A percentile compares a stretch with the other conserved stretches of the same genome.
Evolutionary conservation across 2,329 filamentous ascomycete species (phyloP).

Genomic region (Xylariales sp.): DNA sequence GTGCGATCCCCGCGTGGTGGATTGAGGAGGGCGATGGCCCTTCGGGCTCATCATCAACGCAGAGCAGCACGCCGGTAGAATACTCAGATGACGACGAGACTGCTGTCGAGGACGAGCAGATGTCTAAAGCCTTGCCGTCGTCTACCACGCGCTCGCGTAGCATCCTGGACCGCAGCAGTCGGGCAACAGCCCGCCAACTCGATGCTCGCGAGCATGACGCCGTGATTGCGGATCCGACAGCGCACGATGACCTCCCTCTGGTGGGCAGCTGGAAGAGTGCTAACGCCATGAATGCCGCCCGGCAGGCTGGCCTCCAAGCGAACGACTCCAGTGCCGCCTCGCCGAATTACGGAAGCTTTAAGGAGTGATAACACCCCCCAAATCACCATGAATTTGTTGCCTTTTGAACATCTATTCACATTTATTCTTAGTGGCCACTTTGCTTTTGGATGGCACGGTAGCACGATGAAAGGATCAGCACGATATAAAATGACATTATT

Average conservation of each 20-base stretch:
- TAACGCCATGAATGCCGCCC: not conserved
- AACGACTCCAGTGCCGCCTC: not conserved
- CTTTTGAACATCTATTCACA: no score
- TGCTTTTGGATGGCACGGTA: no score
- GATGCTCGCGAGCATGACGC: constrained; percentile 6
- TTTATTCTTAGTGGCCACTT: no score
- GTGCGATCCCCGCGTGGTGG: constrained; percentile 68
- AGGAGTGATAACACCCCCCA: not conserved
- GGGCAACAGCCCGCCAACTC: constrained; percentile 1
- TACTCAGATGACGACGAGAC: constrained; percentile 24
- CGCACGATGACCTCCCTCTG: constrained; percentile 9
- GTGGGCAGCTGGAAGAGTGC: constrained; percentile 8
- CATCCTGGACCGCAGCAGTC: constrained; percentile 3
- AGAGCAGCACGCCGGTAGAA: constrained; percentile 19
- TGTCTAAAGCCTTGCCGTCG: no score
- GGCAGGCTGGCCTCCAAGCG: constrained; percentile 2
- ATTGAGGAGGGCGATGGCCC: constrained; percentile 72
- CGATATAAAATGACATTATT: no score
- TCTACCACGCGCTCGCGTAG: not conserved
- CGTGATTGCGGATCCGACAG: constrained; percentile 7
- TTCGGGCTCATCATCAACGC: constrained; percentile 23
- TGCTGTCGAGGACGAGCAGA: constrained; percentile 1
- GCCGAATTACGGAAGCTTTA: constrained; percentile 1
- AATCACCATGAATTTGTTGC: no score
- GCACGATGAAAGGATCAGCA: no score